phyloP scores from a whole-genome alignment of 2,329 filamentous ascomycete species.

The Aureobasidium sp. region DNA sequence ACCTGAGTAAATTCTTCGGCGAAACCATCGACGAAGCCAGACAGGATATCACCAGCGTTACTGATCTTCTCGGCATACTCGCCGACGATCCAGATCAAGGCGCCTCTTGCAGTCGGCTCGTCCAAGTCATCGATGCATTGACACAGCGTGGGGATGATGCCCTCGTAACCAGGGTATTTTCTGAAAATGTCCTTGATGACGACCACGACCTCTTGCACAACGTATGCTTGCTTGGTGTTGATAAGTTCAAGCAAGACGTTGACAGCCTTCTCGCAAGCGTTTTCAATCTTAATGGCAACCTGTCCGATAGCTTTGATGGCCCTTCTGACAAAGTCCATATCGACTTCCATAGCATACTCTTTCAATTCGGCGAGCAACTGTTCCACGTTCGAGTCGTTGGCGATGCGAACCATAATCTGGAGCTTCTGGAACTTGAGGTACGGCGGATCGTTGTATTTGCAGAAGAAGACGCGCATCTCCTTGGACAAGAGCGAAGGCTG shows the following conservation, averaged over 20 bases:
- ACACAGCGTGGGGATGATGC: slow-evolving; percentile 93
- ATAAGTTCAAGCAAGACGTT: slow-evolving; percentile 90
- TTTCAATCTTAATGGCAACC: slow-evolving; percentile 97
- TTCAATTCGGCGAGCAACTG: slow-evolving; percentile 90
- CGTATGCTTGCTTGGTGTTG: slow-evolving; percentile 96
- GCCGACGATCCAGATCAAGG: slow-evolving; percentile 97
- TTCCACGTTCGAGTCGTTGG: slow-evolving; percentile 93
- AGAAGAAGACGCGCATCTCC: slow-evolving; percentile 97
- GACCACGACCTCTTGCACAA: slow-evolving; percentile 96
- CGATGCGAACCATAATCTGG: slow-evolving; percentile 98
- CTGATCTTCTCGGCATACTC: slow-evolving; percentile 99
- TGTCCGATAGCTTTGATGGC: slow-evolving; percentile 95
- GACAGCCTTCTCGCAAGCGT: slow-evolving; percentile 89
- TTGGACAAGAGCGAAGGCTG: slow-evolving; percentile 96
- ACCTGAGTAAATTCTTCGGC: slow-evolving; percentile 94
- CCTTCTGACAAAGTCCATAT: slow-evolving; percentile 96
- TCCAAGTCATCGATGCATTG: slow-evolving; percentile 95
- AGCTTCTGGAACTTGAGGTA: slow-evolving; percentile 97
- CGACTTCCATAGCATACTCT: slow-evolving; percentile 95
- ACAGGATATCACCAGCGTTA: slow-evolving; percentile 92
- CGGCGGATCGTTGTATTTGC: slow-evolving; percentile 98
- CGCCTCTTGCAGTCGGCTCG: slow-evolving; percentile 82
- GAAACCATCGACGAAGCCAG: slow-evolving; percentile 87
- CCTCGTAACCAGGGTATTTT: slow-evolving; percentile 96
- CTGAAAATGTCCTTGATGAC: slow-evolving; percentile 98